Evolutionary conservation across 1,139 yeast genomes (phyloP), one percentile per base, ranked within the genome.

Genomic region (Pichia sp.): DNA sequence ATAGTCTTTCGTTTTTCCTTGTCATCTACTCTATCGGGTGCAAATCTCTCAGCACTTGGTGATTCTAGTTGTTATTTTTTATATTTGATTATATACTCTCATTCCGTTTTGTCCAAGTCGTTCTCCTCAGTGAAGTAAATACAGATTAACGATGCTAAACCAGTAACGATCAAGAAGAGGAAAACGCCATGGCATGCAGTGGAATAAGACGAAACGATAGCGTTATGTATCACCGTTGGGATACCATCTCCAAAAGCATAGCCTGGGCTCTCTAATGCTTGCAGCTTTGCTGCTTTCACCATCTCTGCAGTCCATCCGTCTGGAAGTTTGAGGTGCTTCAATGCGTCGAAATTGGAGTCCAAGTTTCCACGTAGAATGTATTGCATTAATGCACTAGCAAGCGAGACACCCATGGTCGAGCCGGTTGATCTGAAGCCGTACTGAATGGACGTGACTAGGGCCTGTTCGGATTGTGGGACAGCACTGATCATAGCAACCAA

Each of bases 391-490:
- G 81, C 80, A 47, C 75, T 70, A 0, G 79, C 77, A 45, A 75
- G 65, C 0, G 80, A 70, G 10, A 77, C 80, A 8, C 81, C 81
- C 56, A 77, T 65, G 0, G 80, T 76, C 0, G 80, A 77, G 1
- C 81, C 81, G 1, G 80, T 76, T 7, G 80, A 72, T 59, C 81
- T 68, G 60, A 77, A 77, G 6, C 79, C 77, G 59, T 77, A 77
- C 59, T 75, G 80, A 48, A 77, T 76, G 1, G 80, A 76, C 1
- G 81, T 77, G 8, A 78, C 77, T 50, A 78, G 69, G 0, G 81
- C 80, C 61, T 76, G 81, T 45, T 70, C 71, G 49, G 72, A 67
- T 11, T 64, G 51, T 1, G 78, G 75, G 1, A 75, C 80, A 1
- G 80, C 74, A 3, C 80, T 74, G 54, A 77, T 76, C 67, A 77